Evolutionary conservation across 352 stramenopile species (phyloP).

Genomic region (Pythium sukuiense): DNA sequence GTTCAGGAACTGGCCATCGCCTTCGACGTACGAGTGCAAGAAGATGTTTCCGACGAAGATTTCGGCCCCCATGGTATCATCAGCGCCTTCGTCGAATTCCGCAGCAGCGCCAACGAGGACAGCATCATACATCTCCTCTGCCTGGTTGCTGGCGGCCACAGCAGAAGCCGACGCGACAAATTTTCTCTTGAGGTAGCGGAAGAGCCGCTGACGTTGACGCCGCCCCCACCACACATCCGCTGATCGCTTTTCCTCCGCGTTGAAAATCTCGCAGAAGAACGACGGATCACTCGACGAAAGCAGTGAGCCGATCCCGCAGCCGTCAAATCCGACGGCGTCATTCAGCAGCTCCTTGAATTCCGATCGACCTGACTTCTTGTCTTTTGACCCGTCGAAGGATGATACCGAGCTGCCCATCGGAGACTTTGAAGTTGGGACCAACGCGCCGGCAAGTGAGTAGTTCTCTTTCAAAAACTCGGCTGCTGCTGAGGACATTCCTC

Average conservation of each 20-base stretch:
- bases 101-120: constrained; percentile 15
- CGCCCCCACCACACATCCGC: constrained; percentile 78
- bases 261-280: constrained; percentile 68
- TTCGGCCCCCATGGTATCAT: constrained; percentile 47
- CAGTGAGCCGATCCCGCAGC: constrained; percentile 67
- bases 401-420: constrained; percentile 6
- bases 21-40: constrained; percentile 77
- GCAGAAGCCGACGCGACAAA: constrained; percentile 41
- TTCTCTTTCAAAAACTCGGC: constrained; percentile 79
- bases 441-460: constrained; percentile 20
- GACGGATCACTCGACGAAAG: constrained; percentile 45
- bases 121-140: constrained; percentile 27
- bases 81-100: constrained; percentile 16
- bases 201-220: constrained; percentile 54
- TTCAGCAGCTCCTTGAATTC: constrained; percentile 67
- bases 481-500: constrained; percentile 67
- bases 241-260: constrained; percentile 62
- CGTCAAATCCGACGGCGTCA: constrained; percentile 66
- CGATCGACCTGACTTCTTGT: constrained; percentile 25
- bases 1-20: constrained; percentile 74
- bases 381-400: constrained; percentile 12
- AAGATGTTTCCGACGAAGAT: constrained; percentile 85
- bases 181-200: constrained; percentile 64
- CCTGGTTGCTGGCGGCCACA: constrained; percentile 30
- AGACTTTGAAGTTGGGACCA: not conserved